phyloP scores from a whole-genome alignment of 495 filamentous ascomycete genomes.

The Clavariopsis aquatica region DNA sequence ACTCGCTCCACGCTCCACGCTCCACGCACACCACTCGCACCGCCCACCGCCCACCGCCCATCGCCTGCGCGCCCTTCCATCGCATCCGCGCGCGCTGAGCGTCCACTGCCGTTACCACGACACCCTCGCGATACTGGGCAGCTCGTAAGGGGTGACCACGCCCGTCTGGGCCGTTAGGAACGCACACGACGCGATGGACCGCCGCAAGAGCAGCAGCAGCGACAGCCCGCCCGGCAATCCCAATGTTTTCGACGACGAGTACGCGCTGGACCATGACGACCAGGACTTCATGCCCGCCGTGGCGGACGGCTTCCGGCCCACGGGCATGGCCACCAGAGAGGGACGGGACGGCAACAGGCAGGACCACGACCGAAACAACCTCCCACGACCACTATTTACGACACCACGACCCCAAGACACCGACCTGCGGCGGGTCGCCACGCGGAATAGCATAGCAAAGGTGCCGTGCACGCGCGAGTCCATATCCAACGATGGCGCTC shows the following conservation, averaged over 20 bases:
- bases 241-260: conserved; percentile 48
- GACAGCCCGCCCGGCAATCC: conserved; percentile 29
- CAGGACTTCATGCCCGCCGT: conserved; percentile 34
- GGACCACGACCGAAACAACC: conserved; percentile 20
- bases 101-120: conserved; percentile 3
- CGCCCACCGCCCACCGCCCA: conserved; percentile 8
- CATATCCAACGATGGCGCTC: conserved; percentile 10
- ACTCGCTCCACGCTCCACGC: conserved; percentile 19
- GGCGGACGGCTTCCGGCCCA: conserved; percentile 43
- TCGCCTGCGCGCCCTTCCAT: conserved; percentile 11
- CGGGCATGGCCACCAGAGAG: background rate
- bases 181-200: conserved; percentile 32
- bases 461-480: conserved; percentile 16
- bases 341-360: conserved; percentile 5
- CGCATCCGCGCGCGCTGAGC: conserved; percentile 1
- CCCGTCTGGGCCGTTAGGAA: conserved; percentile 16
- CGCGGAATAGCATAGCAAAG: conserved; percentile 38
- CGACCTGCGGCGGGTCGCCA: conserved; percentile 31
- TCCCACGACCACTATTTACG: conserved; percentile 14
- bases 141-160: conserved; percentile 11
- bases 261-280: conserved; percentile 42
- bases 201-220: conserved; percentile 30
- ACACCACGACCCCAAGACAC: conserved; percentile 11
- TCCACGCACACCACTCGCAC: too few species aligned
- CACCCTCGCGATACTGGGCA: conserved; percentile 2